A percentile compares a stretch with the other conserved stretches of the same genome.
Conservation (phyloP, 2,329 filamentous ascomycete species). For the Macrophomina tecta region DNA sequence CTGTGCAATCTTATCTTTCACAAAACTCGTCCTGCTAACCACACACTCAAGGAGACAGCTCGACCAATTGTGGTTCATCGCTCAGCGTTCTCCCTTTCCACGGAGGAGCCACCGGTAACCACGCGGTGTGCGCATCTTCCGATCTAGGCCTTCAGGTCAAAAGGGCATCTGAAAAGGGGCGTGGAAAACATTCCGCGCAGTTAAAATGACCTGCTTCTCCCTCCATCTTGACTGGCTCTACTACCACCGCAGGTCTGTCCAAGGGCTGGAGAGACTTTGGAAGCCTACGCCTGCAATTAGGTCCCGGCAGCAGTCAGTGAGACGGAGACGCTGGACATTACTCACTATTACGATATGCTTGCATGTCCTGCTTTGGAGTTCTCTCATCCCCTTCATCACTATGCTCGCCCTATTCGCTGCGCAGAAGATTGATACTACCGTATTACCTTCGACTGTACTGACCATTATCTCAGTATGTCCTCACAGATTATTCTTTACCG, state of each 20-base stretch:
- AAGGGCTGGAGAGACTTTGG: slow-evolving; percentile 6
- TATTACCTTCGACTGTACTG: slow-evolving; percentile 38
- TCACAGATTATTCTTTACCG: neutral
- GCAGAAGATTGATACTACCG: slow-evolving; percentile 38
- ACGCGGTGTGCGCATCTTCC: neutral
- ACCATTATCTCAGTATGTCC: slow-evolving; percentile 13
- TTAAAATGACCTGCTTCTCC: slow-evolving; percentile 1
- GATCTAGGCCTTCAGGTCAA: neutral
- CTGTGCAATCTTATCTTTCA: neutral
- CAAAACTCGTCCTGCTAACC: neutral
- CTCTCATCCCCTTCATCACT: slow-evolving; percentile 37
- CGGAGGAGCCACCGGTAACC: neutral
- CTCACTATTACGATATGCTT: slow-evolving; percentile 43
- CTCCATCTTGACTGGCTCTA: neutral
- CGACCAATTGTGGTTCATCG: neutral
- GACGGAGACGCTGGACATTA: slow-evolving; percentile 40
- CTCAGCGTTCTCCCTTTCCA: neutral
- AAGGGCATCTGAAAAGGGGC: neutral
- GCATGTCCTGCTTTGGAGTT: slow-evolving; percentile 44
- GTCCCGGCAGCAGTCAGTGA: neutral
- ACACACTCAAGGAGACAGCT: neutral
- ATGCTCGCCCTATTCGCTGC: slow-evolving; percentile 40
- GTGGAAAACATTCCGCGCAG: neutral
- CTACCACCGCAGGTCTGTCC: neutral
- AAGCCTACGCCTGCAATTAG: neutral